phyloP scores from a whole-genome alignment of 768 basidiomycete genomes.

The Termitomyces sp. region DNA sequence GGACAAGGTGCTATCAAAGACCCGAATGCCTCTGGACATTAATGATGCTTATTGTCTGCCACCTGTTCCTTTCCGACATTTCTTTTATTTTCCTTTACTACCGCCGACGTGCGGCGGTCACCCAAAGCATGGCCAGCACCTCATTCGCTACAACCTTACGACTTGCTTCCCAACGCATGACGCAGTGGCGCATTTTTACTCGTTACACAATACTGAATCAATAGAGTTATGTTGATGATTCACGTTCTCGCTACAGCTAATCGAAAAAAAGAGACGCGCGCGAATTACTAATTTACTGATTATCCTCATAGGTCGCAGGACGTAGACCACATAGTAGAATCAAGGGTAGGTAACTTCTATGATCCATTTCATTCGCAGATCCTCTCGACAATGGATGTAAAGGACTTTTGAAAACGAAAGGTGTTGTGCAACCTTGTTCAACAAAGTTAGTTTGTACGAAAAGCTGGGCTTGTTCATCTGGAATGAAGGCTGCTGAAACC shows the following conservation, averaged over 20 bases:
- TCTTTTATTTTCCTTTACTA: not conserved
- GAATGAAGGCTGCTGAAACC: not conserved
- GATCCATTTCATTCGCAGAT: too few relatives aligned
- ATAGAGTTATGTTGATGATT: not conserved
- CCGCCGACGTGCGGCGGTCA: not conserved
- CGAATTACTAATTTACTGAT: too few relatives aligned
- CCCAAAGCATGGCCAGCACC: constrained; percentile 5
- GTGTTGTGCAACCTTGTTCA: too few relatives aligned
- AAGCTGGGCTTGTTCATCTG: not conserved
- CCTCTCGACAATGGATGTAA: too few relatives aligned
- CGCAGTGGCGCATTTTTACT: not conserved
- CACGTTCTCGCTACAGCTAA: not conserved
- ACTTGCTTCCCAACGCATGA: not conserved
- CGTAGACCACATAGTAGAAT: too few relatives aligned
- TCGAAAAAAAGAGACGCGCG: not conserved
- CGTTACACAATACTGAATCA: not conserved
- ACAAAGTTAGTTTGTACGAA: not conserved
- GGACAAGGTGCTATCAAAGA: constrained; percentile 8
- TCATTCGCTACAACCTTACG: constrained; percentile 3
- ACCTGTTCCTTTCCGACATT: too few relatives aligned
- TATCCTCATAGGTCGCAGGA: too few relatives aligned
- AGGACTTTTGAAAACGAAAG: too few relatives aligned
- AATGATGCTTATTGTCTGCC: not conserved
- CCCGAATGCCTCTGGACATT: not conserved
- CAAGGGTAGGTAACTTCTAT: too few relatives aligned